Base-by-base conservation (phyloP, 768 basidiomycete genomes). In the Obba rivulosa region DNA sequence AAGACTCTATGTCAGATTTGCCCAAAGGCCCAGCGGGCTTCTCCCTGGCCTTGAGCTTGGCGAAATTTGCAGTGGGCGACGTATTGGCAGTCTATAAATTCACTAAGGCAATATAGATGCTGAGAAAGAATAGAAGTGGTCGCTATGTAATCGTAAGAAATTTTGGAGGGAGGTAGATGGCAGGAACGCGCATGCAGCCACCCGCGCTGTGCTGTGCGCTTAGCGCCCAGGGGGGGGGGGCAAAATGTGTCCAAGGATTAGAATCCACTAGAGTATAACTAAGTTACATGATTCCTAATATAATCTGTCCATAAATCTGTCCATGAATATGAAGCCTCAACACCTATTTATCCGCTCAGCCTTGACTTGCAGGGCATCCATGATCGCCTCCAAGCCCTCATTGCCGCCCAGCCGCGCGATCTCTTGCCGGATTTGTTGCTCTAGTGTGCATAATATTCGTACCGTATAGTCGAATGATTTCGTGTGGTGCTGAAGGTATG, bases 391-490 rank as follows among this genome's bases (percentile, higher is more conserved):
- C 25, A 95, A 58, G 45, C 69, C 70, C 21, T 56, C 57, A 57
- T 95, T 96, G 13, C 92, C 93, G 1, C 92, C 92, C 10, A 96
- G 65, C 46, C 82, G 67, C 18, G 57, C 61, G 14, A 96, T 80
- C 65, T 96, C 92, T 0, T 65, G 70, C 3, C 76, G 62, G 0
- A 84, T 81, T 63, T 92, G 88, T 10, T 56, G 60, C 54, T 89
- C 85, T 14, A 98, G 70, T 2, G 69, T 77, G 4, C 62, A 57
- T 35, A 97, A 66, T 1, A 95, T 91, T 0, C 68, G 65, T 7
- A 82, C 68, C 0, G 92, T 95, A 62, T 98, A 98, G 1, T 81
- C 85, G 57, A 98, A 96, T 0, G 92, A 93, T 40, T 79, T 75
- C 0, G 93, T 97, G 25, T 77, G 75, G 20, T 81, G n/a, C 34